Conservation (phyloP, 225 moss, liverwort and hornwort species). For the Physcomitrellopsis africana region DNA sequence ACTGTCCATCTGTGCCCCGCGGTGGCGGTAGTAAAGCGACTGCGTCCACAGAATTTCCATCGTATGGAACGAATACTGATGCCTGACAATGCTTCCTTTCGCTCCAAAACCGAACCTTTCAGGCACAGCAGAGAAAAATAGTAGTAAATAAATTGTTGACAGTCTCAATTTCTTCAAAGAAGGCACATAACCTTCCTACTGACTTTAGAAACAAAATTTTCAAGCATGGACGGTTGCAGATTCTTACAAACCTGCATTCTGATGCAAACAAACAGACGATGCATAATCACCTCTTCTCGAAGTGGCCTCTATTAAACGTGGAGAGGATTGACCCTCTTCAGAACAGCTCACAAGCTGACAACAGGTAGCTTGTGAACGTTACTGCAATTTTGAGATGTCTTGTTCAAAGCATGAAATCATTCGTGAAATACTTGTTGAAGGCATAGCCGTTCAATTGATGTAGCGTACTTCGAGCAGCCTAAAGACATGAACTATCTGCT, state of each 20-base stretch:
- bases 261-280: conserved; percentile 24
- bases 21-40: conserved; percentile 77
- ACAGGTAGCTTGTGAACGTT: conserved; percentile 36
- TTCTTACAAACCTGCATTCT: conserved; percentile 27
- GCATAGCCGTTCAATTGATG: conserved; percentile 22
- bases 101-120: conserved; percentile 86
- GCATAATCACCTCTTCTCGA: conserved; percentile 19
- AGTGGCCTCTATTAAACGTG: conserved; percentile 18
- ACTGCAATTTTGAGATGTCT: conserved; percentile 29
- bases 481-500: conserved; percentile 33
- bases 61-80: conserved; percentile 59
- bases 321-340: conserved; percentile 16
- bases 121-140: conserved; percentile 19
- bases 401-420: conserved; percentile 25
- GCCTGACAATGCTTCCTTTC: conserved; percentile 61
- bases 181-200: conserved; percentile 17
- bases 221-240: conserved; percentile 23
- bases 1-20: conserved; percentile 58
- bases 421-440: conserved; percentile 24
- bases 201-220: conserved; percentile 10
- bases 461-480: conserved; percentile 21
- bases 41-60: conserved; percentile 72
- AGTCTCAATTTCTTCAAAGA: conserved; percentile 4
- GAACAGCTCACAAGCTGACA: conserved; percentile 28
- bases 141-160: conserved; percentile 21